Evolutionary conservation across 2,329 filamentous ascomycete genomes (phyloP), one percentile per base, ranked within the genome.

Genomic region (Cucurbitaria berberidis): DNA sequence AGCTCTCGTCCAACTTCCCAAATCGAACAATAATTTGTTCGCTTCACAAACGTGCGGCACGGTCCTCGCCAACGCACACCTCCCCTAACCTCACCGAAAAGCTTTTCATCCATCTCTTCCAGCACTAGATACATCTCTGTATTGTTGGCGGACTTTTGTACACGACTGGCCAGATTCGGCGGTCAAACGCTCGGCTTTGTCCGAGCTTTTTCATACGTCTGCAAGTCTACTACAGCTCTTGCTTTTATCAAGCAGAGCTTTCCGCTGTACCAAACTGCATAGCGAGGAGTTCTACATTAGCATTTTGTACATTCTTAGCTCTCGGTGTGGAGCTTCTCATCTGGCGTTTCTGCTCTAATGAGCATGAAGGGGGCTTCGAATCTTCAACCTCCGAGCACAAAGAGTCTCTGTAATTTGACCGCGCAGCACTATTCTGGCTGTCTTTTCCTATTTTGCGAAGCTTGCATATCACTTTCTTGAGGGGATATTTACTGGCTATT

Each of bases 231-330:
- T 34, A 44, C 40, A 48, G 47, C 45, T 44, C 40, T 38, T 27
- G 46, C 45, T 36, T 13, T 9, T 35, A n/a, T 34, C 36, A 3
- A 32, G 19, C 35, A 35, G 42, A 43, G 46, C 49, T 30, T 48
- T 36, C 47, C 48, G 49, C 57, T 62, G 58, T 66, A 65, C 55
- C 57, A 53, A 57, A 57, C 53, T 66, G 67, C 66, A 72, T 72
- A 72, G 68, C 68, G 68, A 63, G 68, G 68, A 64, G 68, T 72
- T 68, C 56, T 52, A 40, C 16, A 45, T 39, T 24, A 21, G 36
- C 29, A 40, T 57, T 60, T 44, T 61, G 52, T 59, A 61, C 53
- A 57, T 58, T 54, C n/a, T 48, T 44, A 59, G 59, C 57, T 65
- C 62, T 59, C 55, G 55, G 55, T 51, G 48, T 42, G 48, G 59